A percentile compares a stretch with the other conserved stretches of the same genome.
These are phyloP conservation scores for Penicillium longicatenatum DNA, from an alignment of 495 filamentous ascomycete genomes.

Conservation along the genomic window DNA sequence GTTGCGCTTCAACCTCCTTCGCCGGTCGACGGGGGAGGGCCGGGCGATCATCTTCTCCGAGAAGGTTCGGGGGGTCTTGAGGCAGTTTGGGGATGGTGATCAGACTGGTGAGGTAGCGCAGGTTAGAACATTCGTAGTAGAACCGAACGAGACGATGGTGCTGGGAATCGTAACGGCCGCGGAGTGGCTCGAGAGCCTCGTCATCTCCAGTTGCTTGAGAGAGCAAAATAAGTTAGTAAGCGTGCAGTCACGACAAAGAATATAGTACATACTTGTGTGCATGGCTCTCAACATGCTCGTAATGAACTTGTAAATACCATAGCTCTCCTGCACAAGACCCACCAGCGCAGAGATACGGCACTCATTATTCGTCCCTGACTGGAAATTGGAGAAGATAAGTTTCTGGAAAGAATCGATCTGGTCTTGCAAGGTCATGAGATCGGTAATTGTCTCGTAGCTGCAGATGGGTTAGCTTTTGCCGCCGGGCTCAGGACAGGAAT, in stretches of 20 bases:
- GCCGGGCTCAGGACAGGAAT: background rate
- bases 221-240: conserved; percentile 14
- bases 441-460: conserved; percentile 92
- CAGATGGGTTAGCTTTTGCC: conserved; percentile 18
- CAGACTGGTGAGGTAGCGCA: conserved; percentile 92
- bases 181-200: conserved; percentile 88
- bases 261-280: conserved; percentile 75
- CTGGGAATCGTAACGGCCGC: conserved; percentile 87
- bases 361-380: conserved; percentile 87
- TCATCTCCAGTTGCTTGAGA: conserved; percentile 82
- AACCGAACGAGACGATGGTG: conserved; percentile 95
- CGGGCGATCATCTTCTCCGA: conserved; percentile 82
- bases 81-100: conserved; percentile 96
- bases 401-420: conserved; percentile 99
- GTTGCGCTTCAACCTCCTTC: conserved; percentile 60
- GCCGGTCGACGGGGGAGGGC: conserved; percentile 78
- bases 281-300: conserved; percentile 95
- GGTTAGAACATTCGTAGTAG: conserved; percentile 98
- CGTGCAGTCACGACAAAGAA: background rate
- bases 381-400: conserved; percentile 94
- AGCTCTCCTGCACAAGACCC: conserved; percentile 93
- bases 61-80: conserved; percentile 86
- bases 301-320: conserved; percentile 96
- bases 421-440: conserved; percentile 95
- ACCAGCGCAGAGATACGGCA: conserved; percentile 94